Base-by-base conservation (phyloP, 257 asterid species). In the Coffea eugenioides region DNA sequence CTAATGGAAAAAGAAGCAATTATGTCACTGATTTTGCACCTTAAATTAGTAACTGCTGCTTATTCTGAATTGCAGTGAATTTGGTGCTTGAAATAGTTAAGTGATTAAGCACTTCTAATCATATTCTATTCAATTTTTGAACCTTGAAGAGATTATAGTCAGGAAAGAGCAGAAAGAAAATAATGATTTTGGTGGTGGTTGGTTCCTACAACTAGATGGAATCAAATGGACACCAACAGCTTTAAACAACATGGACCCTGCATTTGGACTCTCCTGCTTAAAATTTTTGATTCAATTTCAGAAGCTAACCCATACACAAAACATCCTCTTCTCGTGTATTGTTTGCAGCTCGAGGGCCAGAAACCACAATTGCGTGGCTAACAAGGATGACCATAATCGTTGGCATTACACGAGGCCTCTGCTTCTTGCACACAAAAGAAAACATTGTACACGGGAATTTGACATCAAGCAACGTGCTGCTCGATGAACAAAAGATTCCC, bases 321-420 rank as follows among this genome's bases (percentile, higher is more conserved):
- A 41, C 48, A 74, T 69, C 15, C 3, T 57, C 2, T 51, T 31
- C 49, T 59, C 51, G 59, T 80, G 51, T 70, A 74, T 20, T 13
- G 15, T 52, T 27, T 77, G 84, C 84, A 88, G 91, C 90, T 61
- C 73, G 88, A 79, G 90, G 88, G 16, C 88, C 92, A 0, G 89
- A 89, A 54, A 87, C 80, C 9, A 82, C 65, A 46, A 88, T 95
- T 10, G 86, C 91, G 12, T 95, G 99, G 99, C 79, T 92, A 14
- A 85, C 92, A 76, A 90, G 99, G 83, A 90, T 92, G 93, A 82
- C 67, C 71, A 88, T 95, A 71, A 92, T 93, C 0, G 84, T 83
- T 1, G 98, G 99, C 34, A 84, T 91, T 77, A 85, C 98, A 13
- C 80, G 90, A 69, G 99, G 98, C 16, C 86, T 95, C 12, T 81